Evolutionary conservation across 2,329 filamentous ascomycete genomes (phyloP).

Genomic region (Chaetomium sp.): DNA sequence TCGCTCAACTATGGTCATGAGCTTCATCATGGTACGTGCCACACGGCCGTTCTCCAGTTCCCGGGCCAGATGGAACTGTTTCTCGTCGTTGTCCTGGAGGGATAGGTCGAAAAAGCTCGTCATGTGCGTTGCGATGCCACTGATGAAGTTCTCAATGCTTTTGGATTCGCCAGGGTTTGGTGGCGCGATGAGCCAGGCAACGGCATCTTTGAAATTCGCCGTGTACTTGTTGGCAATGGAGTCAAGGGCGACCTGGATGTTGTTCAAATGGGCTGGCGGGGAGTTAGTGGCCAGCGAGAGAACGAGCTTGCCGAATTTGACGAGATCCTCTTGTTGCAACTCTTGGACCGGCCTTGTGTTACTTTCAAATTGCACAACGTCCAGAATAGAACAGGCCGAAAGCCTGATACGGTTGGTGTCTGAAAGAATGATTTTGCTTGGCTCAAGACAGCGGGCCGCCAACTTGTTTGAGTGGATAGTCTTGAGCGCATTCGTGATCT

Average conservation of each 20-base stretch:
- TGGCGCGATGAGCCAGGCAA: slow-evolving; percentile 74
- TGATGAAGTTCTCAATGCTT: slow-evolving; percentile 72
- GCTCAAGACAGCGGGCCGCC: slow-evolving; percentile 78
- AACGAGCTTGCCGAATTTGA: slow-evolving; percentile 76
- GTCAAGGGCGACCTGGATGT: slow-evolving; percentile 65
- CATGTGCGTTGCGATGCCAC: slow-evolving; percentile 70
- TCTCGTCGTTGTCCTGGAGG: slow-evolving; percentile 71
- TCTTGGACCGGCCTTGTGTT: slow-evolving; percentile 60
- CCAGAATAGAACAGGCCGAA: slow-evolving; percentile 80
- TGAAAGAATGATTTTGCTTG: slow-evolving; percentile 83
- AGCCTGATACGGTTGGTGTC: slow-evolving; percentile 85
- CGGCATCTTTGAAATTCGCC: slow-evolving; percentile 67
- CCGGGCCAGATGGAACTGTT: slow-evolving; percentile 63
- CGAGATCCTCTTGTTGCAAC: slow-evolving; percentile 80
- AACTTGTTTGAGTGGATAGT: slow-evolving; percentile 75
- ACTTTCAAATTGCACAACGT: slow-evolving; percentile 76
- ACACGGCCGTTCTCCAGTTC: slow-evolving; percentile 88
- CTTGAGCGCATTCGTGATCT: slow-evolving; percentile 82
- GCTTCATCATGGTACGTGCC: slow-evolving; percentile 71
- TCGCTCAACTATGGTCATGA: slow-evolving; percentile 83
- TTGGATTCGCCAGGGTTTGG: slow-evolving; percentile 53
- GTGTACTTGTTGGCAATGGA: slow-evolving; percentile 69
- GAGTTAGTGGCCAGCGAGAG: slow-evolving; percentile 73
- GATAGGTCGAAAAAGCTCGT: slow-evolving; percentile 68
- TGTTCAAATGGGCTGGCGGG: slow-evolving; percentile 46